Conservation (phyloP, 352 stramenopile genomes). For the Phytophthora multivora region DNA sequence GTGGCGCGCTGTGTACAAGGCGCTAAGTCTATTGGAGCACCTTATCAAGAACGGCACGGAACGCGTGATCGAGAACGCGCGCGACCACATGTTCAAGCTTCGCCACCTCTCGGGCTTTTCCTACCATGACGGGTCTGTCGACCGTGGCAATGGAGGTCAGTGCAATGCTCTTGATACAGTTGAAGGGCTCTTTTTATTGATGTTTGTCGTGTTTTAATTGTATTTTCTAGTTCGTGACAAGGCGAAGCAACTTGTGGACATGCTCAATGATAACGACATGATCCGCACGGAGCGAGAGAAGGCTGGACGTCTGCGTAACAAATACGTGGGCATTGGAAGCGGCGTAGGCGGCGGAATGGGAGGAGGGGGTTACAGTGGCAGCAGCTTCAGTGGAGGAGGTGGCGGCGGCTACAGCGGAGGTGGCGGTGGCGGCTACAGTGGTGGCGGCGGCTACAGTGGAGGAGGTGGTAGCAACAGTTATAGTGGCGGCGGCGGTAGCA, state of each 20-base stretch:
- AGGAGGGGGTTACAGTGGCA: conserved; percentile 43
- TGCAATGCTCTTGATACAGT: background rate
- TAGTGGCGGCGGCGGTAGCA: conserved; percentile 39
- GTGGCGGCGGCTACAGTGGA: conserved; percentile 42
- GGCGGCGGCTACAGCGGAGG: conserved; percentile 28
- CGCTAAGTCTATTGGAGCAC: conserved; percentile 95
- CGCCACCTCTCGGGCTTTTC: conserved; percentile 88
- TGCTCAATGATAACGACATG: conserved; percentile 89
- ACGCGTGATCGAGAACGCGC: conserved; percentile 96
- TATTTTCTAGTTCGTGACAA: conserved; percentile 81
- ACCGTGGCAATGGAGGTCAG: conserved; percentile 85
- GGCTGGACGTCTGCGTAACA: conserved; percentile 81
- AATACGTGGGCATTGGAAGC: conserved; percentile 88
- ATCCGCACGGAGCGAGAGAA: conserved; percentile 90
- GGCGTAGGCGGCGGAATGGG: conserved; percentile 49
- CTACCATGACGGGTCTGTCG: conserved; percentile 86
- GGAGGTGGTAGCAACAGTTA: conserved; percentile 39
- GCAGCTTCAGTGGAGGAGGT: conserved; percentile 44
- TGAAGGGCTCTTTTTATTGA: conserved; percentile 14
- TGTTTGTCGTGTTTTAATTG: conserved; percentile 6
- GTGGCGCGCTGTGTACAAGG: conserved; percentile 98
- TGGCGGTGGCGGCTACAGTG: conserved; percentile 43
- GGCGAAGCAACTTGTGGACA: conserved; percentile 86
- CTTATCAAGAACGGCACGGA: conserved; percentile 98
- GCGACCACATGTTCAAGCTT: conserved; percentile 94